phyloP scores from a whole-genome alignment of 192 early-diverging fungal genomes.

The Phlyctochytrium arcticum region DNA sequence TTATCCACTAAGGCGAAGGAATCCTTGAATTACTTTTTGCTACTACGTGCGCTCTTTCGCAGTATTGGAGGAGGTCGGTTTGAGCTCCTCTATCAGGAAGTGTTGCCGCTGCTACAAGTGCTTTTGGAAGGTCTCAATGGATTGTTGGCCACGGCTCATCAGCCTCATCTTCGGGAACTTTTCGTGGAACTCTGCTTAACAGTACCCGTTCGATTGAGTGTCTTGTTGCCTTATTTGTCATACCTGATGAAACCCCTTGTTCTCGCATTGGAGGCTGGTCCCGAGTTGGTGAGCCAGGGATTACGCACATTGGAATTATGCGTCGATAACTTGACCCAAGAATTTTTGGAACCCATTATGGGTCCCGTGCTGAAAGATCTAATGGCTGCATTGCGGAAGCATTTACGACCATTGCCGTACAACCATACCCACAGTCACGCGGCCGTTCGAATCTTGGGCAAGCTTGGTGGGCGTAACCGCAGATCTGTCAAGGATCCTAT shows the following conservation, averaged over 20 bases:
- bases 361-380: conserved; percentile 89
- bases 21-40: conserved; percentile 88
- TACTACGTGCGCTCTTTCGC: conserved; percentile 86
- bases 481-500: conserved; percentile 71
- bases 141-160: conserved; percentile 72
- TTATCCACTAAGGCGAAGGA: conserved; percentile 76
- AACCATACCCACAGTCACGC: conserved; percentile 75
- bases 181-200: conserved; percentile 97
- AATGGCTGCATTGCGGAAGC: conserved; percentile 91
- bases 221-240: conserved; percentile 85
- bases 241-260: conserved; percentile 96
- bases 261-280: conserved; percentile 82
- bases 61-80: conserved; percentile 97
- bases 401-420: conserved; percentile 84
- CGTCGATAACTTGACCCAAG: conserved; percentile 95
- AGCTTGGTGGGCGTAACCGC: conserved; percentile 96
- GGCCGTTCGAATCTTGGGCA: conserved; percentile 90
- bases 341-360: conserved; percentile 96
- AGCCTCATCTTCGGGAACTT: conserved; percentile 85
- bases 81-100: conserved; percentile 93
- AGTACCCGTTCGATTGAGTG: conserved; percentile 92
- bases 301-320: conserved; percentile 94
- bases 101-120: conserved; percentile 86
- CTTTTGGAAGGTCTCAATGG: conserved; percentile 89
- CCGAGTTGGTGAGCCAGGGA: conserved; percentile 94